Conservation (phyloP, 2,329 filamentous ascomycete genomes). For the Shiraia bambusicola region DNA sequence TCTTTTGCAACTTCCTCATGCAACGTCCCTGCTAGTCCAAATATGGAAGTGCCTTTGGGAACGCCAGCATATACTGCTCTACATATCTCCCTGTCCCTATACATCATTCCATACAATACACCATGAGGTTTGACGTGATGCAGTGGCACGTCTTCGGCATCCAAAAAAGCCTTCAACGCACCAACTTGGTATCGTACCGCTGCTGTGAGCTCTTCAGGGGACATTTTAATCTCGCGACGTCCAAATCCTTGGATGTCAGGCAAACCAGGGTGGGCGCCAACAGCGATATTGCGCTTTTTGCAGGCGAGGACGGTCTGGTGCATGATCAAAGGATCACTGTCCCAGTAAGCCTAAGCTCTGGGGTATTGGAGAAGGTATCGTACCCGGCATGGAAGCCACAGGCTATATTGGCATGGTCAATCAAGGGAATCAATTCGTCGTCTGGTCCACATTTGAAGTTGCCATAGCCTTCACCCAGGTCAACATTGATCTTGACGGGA, state of each 20-base stretch:
- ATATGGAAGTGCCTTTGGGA: constrained; percentile 54
- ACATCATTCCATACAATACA: constrained; percentile 60
- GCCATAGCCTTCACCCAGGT: constrained; percentile 57
- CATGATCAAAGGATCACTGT: constrained; percentile 64
- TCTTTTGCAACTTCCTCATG: constrained; percentile 58
- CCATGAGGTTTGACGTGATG: constrained; percentile 67
- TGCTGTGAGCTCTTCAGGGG: constrained; percentile 58
- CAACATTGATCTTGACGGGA: constrained; percentile 57
- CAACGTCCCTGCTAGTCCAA: constrained; percentile 57
- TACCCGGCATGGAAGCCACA: constrained; percentile 59
- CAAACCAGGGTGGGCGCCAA: constrained; percentile 65
- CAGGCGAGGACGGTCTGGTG: constrained; percentile 59
- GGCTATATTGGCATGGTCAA: constrained; percentile 64
- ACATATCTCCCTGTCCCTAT: constrained; percentile 54
- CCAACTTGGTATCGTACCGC: constrained; percentile 65
- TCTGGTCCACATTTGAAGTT: constrained; percentile 58
- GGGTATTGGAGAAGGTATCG: not conserved
- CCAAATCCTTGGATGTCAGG: constrained; percentile 68
- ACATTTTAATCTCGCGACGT: constrained; percentile 61
- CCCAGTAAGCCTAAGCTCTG: constrained; percentile 6
- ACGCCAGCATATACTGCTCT: constrained; percentile 57
- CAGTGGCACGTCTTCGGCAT: constrained; percentile 57
- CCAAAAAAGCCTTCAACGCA: constrained; percentile 61
- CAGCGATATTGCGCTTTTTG: constrained; percentile 58
- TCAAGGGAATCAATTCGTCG: constrained; percentile 60